A percentile compares a stretch with the other conserved stretches of the same genome.
Evolutionary conservation across 208 protist species (phyloP).

Genomic region (Trichomonas gallinae): DNA sequence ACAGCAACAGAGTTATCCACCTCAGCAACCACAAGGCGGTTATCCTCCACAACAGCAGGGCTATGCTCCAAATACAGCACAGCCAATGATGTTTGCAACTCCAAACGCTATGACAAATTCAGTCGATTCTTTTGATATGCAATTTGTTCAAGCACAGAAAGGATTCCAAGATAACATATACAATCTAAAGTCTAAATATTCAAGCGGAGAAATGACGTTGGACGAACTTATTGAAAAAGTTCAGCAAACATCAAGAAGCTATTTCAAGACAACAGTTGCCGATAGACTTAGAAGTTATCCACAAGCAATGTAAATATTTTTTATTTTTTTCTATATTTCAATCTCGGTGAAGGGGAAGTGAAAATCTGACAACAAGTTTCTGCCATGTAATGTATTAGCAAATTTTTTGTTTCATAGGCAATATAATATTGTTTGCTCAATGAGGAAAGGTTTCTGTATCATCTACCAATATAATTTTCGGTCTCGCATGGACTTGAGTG

Average conservation of each 20-base stretch:
- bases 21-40: not conserved
- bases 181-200: not conserved
- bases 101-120: not conserved
- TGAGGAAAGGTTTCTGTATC: too few relatives aligned
- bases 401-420: too few relatives aligned
- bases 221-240: not conserved
- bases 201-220: not conserved
- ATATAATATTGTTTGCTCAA: too few relatives aligned
- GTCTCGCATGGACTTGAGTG: too few relatives aligned
- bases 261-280: not conserved
- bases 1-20: not conserved
- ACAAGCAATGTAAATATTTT: not conserved
- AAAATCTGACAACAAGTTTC: too few relatives aligned
- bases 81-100: not conserved
- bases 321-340: too few relatives aligned
- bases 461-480: too few relatives aligned
- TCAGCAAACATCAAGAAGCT: not conserved
- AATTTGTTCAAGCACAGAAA: not conserved
- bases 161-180: not conserved
- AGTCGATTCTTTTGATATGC: not conserved
- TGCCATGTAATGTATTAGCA: too few relatives aligned
- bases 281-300: not conserved
- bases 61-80: not conserved
- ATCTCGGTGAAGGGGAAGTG: too few relatives aligned
- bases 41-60: not conserved